A percentile compares a stretch with the other conserved stretches of the same genome.
Conservation (phyloP, 2,329 filamentous ascomycete genomes). For the Epichloe glyceriae region DNA sequence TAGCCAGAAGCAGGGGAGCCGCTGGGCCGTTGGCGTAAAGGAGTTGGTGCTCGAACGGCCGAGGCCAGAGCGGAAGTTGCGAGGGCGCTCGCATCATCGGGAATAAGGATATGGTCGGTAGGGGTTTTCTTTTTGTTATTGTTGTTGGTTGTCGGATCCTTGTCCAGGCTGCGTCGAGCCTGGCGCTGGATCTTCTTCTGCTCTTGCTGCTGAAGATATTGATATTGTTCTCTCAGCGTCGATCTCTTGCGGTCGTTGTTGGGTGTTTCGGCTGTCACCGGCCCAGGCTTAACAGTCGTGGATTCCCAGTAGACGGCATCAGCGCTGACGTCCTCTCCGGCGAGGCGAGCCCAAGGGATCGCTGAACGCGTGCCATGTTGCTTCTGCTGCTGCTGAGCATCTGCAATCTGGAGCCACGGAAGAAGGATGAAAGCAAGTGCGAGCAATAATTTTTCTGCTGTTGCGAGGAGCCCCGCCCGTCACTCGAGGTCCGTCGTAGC, state of each 20-base stretch:
- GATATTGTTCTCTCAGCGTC: slow-evolving; percentile 1
- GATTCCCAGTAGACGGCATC: slow-evolving; percentile 16
- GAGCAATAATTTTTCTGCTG: slow-evolving; percentile 34
- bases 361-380: slow-evolving; percentile 6
- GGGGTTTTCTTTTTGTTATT: slow-evolving; percentile 15
- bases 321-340: neutral
- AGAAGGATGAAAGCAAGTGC: slow-evolving; percentile 46
- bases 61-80: slow-evolving; percentile 93
- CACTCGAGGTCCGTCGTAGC: slow-evolving; percentile 52
- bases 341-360: neutral
- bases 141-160: slow-evolving; percentile 2
- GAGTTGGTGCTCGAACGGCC: slow-evolving; percentile 83
- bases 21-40: slow-evolving; percentile 49
- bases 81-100: slow-evolving; percentile 81
- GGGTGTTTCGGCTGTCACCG: slow-evolving; percentile 10
- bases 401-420: slow-evolving; percentile 40
- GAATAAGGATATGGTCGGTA: slow-evolving; percentile 16
- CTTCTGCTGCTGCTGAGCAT: slow-evolving; percentile 51
- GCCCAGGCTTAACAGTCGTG: slow-evolving; percentile 15
- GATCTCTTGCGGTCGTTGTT: slow-evolving; percentile 8
- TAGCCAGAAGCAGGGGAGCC: slow-evolving; percentile 48
- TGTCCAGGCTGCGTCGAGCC: slow-evolving; percentile 4
- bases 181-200: slow-evolving; percentile 11
- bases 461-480: slow-evolving; percentile 33
- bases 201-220: slow-evolving; percentile 9